Conservation (phyloP, 805 yeast species). For the Priceomyces carsonii region DNA sequence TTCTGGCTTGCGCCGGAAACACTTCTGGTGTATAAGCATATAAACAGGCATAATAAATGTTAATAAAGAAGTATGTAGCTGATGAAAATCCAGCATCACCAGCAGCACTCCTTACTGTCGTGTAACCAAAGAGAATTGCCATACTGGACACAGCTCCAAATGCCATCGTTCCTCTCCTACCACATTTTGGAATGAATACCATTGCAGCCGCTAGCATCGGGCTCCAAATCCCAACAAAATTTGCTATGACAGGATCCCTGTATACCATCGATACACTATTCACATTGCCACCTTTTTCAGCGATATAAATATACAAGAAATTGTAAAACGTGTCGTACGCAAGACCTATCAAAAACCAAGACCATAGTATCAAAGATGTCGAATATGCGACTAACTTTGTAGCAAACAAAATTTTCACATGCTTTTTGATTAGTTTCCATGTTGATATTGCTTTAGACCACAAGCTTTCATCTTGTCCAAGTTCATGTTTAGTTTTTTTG, state of each 20-base stretch:
- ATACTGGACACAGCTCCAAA: conserved; percentile 54
- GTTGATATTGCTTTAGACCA: conserved; percentile 19
- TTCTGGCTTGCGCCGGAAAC: conserved; percentile 33
- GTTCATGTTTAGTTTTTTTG: no score
- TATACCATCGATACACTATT: conserved; percentile 13
- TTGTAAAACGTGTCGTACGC: conserved; percentile 47
- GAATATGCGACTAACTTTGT: conserved; percentile 38
- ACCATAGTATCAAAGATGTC: conserved; percentile 33
- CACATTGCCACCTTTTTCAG: conserved; percentile 26
- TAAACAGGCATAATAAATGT: conserved; percentile 34
- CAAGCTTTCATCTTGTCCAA: conserved; percentile 16
- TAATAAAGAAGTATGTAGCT: conserved; percentile 46
- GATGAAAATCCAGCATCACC: conserved; percentile 46
- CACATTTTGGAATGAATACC: conserved; percentile 29
- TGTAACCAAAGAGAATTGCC: conserved; percentile 61
- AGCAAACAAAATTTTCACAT: conserved; percentile 34
- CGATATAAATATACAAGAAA: conserved; percentile 48
- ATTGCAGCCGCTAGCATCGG: conserved; percentile 27
- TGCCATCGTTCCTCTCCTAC: conserved; percentile 59
- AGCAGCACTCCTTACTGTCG: conserved; percentile 53
- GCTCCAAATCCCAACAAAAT: conserved; percentile 28
- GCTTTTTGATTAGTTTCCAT: conserved; percentile 16
- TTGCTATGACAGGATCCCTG: conserved; percentile 27
- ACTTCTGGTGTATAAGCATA: conserved; percentile 42
- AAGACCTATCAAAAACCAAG: conserved; percentile 60